Evolutionary conservation across 257 asterid species (phyloP).

Genomic region (Solanum arcanum): DNA sequence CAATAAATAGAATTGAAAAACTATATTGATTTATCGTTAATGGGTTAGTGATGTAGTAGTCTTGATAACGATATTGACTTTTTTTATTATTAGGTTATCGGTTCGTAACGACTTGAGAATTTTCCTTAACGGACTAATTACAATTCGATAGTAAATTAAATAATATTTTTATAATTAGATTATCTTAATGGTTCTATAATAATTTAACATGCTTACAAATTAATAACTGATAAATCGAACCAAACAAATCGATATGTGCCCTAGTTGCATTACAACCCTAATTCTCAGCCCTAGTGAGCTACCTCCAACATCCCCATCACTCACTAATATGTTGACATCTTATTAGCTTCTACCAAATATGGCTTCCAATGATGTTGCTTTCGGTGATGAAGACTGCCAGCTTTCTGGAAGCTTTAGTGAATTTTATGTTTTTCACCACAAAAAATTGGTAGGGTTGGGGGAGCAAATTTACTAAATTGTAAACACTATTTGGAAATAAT

Average conservation of each 20-base stretch:
- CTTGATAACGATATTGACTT: no score
- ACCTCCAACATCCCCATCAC: background rate
- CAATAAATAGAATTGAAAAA: no score
- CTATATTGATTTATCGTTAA: no score
- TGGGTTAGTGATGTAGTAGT: background rate
- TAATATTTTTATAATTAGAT: no score
- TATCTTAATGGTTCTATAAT: no score
- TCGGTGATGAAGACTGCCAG: background rate
- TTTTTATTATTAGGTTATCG: background rate
- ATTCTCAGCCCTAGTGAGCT: background rate
- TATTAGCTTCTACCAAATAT: background rate
- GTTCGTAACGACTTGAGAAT: rapidly evolving
- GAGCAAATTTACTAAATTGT: background rate
- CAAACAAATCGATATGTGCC: no score
- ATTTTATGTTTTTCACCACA: background rate
- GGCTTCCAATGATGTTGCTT: background rate
- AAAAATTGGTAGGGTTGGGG: background rate
- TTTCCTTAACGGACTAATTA: no score
- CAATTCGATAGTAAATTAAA: background rate
- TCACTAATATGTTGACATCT: no score
- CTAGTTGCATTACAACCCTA: no score
- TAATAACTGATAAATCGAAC: no score
- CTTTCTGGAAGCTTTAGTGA: background rate
- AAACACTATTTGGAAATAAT: background rate
- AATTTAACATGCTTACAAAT: no score